Percentiles rank a stretch among this genome's conserved stretches.
These are phyloP conservation scores for Pseudogymnoascus sp. DNA, from an alignment of 2,329 filamentous ascomycete species.

Conservation along the genomic window DNA sequence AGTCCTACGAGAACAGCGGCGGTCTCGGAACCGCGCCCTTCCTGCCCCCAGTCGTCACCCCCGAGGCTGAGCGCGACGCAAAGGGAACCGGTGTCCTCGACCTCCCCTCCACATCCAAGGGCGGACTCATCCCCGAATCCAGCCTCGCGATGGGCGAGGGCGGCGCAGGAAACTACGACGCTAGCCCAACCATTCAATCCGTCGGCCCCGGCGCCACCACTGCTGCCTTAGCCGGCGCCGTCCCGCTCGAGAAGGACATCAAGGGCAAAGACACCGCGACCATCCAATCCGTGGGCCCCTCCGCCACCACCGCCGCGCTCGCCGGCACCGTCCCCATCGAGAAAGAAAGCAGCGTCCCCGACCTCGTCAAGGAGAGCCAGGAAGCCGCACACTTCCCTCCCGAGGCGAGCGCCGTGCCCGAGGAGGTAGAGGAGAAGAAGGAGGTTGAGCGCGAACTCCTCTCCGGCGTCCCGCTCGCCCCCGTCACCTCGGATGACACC, in stretches of 20 bases:
- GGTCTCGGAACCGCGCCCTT: slow-evolving; percentile 35
- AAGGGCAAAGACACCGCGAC: background rate
- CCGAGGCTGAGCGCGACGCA: slow-evolving; percentile 28
- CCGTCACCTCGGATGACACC: slow-evolving; percentile 48
- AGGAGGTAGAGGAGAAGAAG: slow-evolving; percentile 63
- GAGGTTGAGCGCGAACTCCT: slow-evolving; percentile 63
- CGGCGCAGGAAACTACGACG: slow-evolving; percentile 41
- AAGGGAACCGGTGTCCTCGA: slow-evolving; percentile 34
- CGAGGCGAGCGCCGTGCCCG: slow-evolving; percentile 58
- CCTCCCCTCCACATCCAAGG: slow-evolving; percentile 48
- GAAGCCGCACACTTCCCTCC: slow-evolving; percentile 52
- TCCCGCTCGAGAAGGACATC: slow-evolving; percentile 30
- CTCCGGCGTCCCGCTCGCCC: slow-evolving; percentile 53
- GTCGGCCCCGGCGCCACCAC: slow-evolving; percentile 38
- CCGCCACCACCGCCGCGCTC: slow-evolving; percentile 33
- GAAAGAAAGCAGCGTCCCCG: slow-evolving; percentile 42
- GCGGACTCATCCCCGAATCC: slow-evolving; percentile 67
- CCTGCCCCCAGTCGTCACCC: slow-evolving; percentile 32
- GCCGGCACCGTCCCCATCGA: slow-evolving; percentile 36
- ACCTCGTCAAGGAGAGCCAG: slow-evolving; percentile 64
- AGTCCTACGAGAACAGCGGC: slow-evolving; percentile 77
- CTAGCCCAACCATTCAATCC: slow-evolving; percentile 35
- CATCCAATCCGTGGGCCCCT: slow-evolving; percentile 42
- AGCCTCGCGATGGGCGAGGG: slow-evolving; percentile 56
- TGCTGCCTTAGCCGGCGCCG: slow-evolving; percentile 34